Evolutionary conservation across 768 basidiomycete genomes (phyloP), one percentile per base, ranked within the genome.

Genomic region (Suillus occidentalis): DNA sequence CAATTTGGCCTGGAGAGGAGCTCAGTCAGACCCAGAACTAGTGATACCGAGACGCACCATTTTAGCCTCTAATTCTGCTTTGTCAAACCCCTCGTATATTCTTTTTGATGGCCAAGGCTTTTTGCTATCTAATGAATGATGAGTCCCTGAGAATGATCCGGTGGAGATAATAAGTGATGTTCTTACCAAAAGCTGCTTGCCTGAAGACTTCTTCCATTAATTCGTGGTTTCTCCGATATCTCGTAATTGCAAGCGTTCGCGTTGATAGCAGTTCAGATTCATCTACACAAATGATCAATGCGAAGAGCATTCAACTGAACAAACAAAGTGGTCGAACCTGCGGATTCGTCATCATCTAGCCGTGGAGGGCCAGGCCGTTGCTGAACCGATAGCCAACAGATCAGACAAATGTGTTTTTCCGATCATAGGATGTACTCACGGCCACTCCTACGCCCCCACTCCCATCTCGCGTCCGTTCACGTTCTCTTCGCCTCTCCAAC

Each of bases 191-290:
- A 1, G 89, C 89, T 28, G 92, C 91, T 68, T 85, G 83, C 67
- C 81, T 82, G 75, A 94, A 93, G 2, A 94, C 89, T 50, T 89
- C 89, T 71, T 89, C 89, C 91, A 94, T 94, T 65, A 89, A 80
- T 52, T 92, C 92, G 70, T 94, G 91, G 70, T 94, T 94, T 7
- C 91, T 86, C 68, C 83, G 85, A 71, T 92, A 94, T 42, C 92
- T 82, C 20, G 87, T 84, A 42, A 90, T 70, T 8, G 92, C 89
- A 18, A 93, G 80, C 3, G 90, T 85, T 50, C 89, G 84, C 2
- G 89, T 86, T 0, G 92, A 89, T 65, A 93, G 89, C 65, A 83
- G 79, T 65, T 93, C 91, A 28, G 82, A 76, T 66, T 91, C 90
- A 68, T 91, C 88, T 84, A 12, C n/a, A 43, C 52, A 28, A 39